Base-by-base conservation (phyloP, 2,329 filamentous ascomycete species). In the Thielaviopsis musarum region DNA sequence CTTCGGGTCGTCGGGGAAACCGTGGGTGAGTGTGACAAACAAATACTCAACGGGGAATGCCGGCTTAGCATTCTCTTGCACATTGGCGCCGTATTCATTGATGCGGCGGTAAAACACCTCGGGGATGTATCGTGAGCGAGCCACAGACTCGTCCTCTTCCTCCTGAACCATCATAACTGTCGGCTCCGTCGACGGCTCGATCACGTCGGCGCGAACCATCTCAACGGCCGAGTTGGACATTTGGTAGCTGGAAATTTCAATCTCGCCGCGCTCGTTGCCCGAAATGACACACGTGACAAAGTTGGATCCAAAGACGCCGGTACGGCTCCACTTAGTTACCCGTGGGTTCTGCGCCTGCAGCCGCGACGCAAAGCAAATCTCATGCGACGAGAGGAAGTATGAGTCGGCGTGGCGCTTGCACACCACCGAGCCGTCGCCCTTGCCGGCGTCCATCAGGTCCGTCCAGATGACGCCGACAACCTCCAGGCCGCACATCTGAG, bases 341-440 rank as follows among this genome's bases (percentile, higher is more conserved):
- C 94, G 91, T 0, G 91, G 91, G 65, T 95, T 82, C 67, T 87
- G 84, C 7, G 89, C 88, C 72, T 98, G 93, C 62, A 94, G 78
- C 54, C 90, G 82, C 21, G 93, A 85, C 1, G 91, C 87, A 70
- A 96, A 97, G 64, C 83, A 83, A 62, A 97, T 85, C 71, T 98
- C 93, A 13, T 95, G 81, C 0, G 93, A 96, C 0, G 91, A 91
- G 12, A 98, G 80, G 69, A 85, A 97, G 73, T 95, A 95, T 0
- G 91, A 96, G 70, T 97, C 91, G 58, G 89, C 85, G 69, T 98
- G 93, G 61, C 93, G 84, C 72, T 95, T 97, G 80, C 93, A 98
- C 54, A 97, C 72, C 48, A 96, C 93, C 5, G 83, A 85, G 2
- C 91, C 91, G 68, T 96, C 85, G 7, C 86, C 86, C 21, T 77